These are phyloP conservation scores for Penicillium taxi DNA, from an alignment of 495 filamentous ascomycete species.

Conservation along the genomic window DNA sequence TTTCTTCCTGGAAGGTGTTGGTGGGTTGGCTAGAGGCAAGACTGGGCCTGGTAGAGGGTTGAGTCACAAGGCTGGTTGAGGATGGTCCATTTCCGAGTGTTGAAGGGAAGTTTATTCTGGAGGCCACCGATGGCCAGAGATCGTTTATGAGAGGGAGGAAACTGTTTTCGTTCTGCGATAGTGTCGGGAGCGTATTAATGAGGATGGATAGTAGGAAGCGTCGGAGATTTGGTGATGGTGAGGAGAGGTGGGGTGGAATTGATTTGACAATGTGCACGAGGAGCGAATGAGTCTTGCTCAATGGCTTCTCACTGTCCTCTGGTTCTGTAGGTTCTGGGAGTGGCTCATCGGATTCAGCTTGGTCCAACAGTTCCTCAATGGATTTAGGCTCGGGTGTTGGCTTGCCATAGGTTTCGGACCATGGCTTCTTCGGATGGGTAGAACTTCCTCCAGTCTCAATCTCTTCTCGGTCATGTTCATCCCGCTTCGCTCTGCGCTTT, in stretches of 20 bases:
- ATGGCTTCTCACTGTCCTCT: conserved; percentile 45
- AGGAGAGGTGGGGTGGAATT: conserved; percentile 79
- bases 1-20: conserved; percentile 53
- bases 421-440: conserved; percentile 33
- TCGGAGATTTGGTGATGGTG: conserved; percentile 69
- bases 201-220: conserved; percentile 68
- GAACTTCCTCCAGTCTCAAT: conserved; percentile 24
- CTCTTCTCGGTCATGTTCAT: conserved; percentile 23
- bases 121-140: conserved; percentile 72
- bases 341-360: conserved; percentile 32
- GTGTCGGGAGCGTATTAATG: conserved; percentile 53
- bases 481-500: conserved; percentile 30
- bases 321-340: conserved; percentile 40
- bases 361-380: conserved; percentile 24
- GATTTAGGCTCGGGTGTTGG: conserved; percentile 21
- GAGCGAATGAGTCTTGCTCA: conserved; percentile 51
- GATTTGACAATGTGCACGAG: conserved; percentile 60
- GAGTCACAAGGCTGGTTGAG: conserved; percentile 20
- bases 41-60: conserved; percentile 5
- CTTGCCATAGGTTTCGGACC: conserved; percentile 24
- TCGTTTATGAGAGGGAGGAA: conserved; percentile 86
- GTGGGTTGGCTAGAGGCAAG: conserved; percentile 10
- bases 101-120: conserved; percentile 47
- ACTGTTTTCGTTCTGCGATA: conserved; percentile 65
- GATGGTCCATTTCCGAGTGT: conserved; percentile 25